Base-by-base conservation (phyloP, 306 rosid genomes). In the Rosa persica region DNA sequence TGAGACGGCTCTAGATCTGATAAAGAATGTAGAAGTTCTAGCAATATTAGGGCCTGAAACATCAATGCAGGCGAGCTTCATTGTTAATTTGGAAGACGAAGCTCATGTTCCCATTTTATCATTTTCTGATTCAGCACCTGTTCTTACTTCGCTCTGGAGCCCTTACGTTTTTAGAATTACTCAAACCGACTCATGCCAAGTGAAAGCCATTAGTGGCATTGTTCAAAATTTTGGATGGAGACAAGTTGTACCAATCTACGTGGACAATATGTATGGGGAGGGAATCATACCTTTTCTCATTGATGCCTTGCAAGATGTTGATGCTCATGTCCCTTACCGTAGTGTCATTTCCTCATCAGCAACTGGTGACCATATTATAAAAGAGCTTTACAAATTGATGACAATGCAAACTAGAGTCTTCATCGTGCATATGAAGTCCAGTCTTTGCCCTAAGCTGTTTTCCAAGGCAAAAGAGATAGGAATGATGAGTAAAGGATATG, bases 111-210 rank as follows among this genome's bases (percentile, higher is more conserved):
- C 88, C 75, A 81, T 87, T 54, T 4, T 89, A 51, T 82, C 88
- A 17, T 89, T 87, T 62, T 83, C 93, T n/a, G 91, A 90, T 42
- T 78, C 83, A 68, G 84, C 88, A 62, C 91, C 92, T 38, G 83
- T 86, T 52, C 87, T 88, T 0, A 6, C 83, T 17, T 82, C 87
- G 0, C 76, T 76, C 12, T 30, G 72, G 2, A 89, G 85, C 60
- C 57, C 84, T 19, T 90, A 82, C 54, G 89, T 84, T 60, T 90
- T 90, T 39, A 86, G 72, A 67, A 46, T 82, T 0, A 78, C 93
- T 15, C 79, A 81, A 34, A 75, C 34, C 0, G 89, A 89, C 62
- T 78, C 85, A 27, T 36, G 81, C 57, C 96, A 89, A 71, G 84
- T 87, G 7, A 54, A 71, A 2, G 83, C 88, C 73, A 85, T 89